Conservation (phyloP, 768 basidiomycete species). For the Lactifluus subvellereus region DNA sequence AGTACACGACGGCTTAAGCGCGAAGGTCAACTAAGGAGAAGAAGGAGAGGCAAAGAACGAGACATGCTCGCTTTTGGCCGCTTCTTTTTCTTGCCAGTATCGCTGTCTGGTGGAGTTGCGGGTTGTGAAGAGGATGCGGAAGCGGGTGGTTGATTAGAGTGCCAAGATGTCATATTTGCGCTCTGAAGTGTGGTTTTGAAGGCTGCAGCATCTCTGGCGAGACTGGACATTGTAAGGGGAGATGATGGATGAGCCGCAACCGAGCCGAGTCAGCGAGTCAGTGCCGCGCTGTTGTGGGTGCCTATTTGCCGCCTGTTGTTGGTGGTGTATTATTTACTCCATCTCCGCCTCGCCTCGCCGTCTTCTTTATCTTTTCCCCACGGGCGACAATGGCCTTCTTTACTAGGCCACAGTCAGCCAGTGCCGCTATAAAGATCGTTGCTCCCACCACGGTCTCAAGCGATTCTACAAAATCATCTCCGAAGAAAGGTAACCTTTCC, state of each 20-base stretch:
- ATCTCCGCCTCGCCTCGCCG: not conserved
- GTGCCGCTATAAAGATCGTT: conserved; percentile 66
- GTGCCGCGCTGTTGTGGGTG: conserved; percentile 1
- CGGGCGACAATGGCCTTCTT: conserved; percentile 58
- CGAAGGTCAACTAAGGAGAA: conserved; percentile 24
- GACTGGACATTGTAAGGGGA: conserved; percentile 49
- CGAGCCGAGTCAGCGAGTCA: not conserved
- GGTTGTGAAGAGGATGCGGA: conserved; percentile 35
- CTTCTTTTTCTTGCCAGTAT: conserved; percentile 43
- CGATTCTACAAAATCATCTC: conserved; percentile 41
- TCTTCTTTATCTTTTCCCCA: not conserved
- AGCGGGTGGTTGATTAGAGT: conserved; percentile 39
- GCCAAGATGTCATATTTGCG: conserved; percentile 73
- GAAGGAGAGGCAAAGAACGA: conserved; percentile 24
- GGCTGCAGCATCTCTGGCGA: conserved; percentile 63
- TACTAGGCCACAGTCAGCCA: conserved; percentile 51
- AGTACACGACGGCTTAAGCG: conserved; percentile 63
- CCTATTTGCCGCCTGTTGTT: not conserved
- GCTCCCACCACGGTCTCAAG: conserved; percentile 43
- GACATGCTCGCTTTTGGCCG: conserved; percentile 57
- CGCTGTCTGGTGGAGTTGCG: conserved; percentile 30
- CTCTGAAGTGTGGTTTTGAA: conserved; percentile 61
- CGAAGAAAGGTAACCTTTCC: conserved; percentile 40
- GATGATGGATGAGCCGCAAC: not conserved
- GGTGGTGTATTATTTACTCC: not conserved